These are phyloP conservation scores for Amylocarpus encephaloides DNA, from an alignment of 2,329 filamentous ascomycete genomes.

Conservation along the genomic window DNA sequence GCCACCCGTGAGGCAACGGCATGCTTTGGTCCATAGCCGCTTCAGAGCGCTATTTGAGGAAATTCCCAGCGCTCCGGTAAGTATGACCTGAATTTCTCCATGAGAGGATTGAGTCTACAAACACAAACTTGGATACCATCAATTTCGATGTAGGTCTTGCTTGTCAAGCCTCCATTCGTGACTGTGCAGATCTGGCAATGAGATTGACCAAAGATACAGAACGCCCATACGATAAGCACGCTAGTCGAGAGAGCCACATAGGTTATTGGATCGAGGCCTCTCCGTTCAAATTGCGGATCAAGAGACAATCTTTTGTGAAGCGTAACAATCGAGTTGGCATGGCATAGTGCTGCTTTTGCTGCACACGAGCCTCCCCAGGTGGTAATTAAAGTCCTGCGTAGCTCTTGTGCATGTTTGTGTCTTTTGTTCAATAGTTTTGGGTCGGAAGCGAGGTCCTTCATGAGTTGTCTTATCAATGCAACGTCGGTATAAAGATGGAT, in stretches of 20 bases:
- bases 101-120: background rate
- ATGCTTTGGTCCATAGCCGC: background rate
- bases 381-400: conserved; percentile 20
- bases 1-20: too few relatives aligned
- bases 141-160: background rate
- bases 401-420: conserved; percentile 15
- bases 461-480: conserved; percentile 27
- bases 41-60: conserved; percentile 1
- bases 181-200: conserved; percentile 28
- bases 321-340: conserved; percentile 32
- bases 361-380: conserved; percentile 31
- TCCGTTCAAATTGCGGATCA: conserved; percentile 1
- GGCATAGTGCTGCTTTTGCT: conserved; percentile 31
- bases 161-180: background rate
- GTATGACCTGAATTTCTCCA: background rate
- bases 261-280: conserved; percentile 31
- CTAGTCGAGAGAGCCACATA: conserved; percentile 32
- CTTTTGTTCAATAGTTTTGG: conserved; percentile 7
- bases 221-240: conserved; percentile 34
- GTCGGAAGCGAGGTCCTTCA: conserved; percentile 13
- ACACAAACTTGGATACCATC: conserved; percentile 1
- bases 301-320: conserved; percentile 9
- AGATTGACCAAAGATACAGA: conserved; percentile 28
- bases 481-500: conserved; percentile 35
- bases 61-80: conserved; percentile 7